Conservation (phyloP, 495 filamentous ascomycete species). For the Penicillium bovifimosum region DNA sequence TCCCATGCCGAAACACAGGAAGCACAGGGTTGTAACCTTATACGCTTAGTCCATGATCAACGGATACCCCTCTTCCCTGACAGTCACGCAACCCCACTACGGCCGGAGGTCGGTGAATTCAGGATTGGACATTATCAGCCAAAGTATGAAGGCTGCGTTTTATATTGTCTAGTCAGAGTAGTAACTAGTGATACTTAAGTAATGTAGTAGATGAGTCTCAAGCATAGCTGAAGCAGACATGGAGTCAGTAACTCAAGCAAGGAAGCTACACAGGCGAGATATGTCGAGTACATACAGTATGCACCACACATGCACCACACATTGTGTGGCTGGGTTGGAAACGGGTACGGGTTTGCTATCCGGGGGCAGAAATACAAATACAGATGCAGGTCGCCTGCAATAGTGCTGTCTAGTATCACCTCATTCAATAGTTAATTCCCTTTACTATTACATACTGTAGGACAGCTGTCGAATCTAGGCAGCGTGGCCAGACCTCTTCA, state of each 20-base stretch:
- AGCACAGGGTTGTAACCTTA: conserved; percentile 16
- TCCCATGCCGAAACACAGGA: conserved; percentile 8
- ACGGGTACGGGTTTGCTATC: not conserved
- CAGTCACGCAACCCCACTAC: conserved; percentile 4
- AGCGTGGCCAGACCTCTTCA: not conserved
- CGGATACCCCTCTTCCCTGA: not conserved
- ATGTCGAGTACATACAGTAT: not conserved
- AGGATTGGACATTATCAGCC: conserved; percentile 3
- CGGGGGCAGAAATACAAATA: not conserved
- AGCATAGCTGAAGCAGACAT: not conserved
- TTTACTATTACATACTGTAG: not conserved
- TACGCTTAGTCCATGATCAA: conserved; percentile 6
- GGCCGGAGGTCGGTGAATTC: conserved; percentile 8
- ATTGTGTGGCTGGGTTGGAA: not conserved
- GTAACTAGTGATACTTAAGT: no score
- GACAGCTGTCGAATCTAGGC: not conserved
- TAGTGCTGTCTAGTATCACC: conserved; percentile 4
- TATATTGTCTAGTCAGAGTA: not conserved
- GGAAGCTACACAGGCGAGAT: not conserved
- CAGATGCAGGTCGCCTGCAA: conserved; percentile 8
- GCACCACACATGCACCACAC: not conserved
- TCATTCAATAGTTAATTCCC: not conserved
- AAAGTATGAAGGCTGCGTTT: not conserved
- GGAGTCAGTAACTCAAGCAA: no score
- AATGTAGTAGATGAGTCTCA: no score